Conservation (phyloP, 2,329 filamentous ascomycete genomes). For the Aspergillus sp. region DNA sequence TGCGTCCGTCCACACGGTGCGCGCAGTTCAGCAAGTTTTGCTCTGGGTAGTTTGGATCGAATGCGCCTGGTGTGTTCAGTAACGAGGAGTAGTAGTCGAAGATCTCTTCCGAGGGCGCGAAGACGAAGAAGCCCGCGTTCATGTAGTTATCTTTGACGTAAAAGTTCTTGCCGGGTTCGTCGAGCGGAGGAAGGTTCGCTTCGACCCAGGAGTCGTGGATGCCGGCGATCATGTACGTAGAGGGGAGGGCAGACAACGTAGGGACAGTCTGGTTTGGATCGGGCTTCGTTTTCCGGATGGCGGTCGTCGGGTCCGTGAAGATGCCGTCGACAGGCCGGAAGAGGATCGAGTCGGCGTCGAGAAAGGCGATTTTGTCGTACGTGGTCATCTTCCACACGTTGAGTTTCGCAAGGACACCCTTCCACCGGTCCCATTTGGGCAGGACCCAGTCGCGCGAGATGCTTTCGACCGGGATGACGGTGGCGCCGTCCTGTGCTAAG, state of each 20-base stretch:
- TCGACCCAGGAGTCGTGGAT: not conserved
- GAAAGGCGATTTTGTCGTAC: not conserved
- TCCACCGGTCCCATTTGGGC: not conserved
- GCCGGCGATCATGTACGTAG: not conserved
- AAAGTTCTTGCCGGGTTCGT: not conserved
- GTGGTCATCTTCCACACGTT: not conserved
- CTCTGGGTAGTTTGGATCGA: constrained; percentile 3
- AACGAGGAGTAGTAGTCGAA: not conserved
- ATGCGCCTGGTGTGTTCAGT: not conserved
- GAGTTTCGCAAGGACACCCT: not conserved
- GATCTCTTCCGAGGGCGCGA: not conserved
- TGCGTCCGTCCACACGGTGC: constrained; percentile 18
- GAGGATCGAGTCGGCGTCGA: not conserved
- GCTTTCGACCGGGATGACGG: not conserved
- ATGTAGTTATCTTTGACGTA: not conserved
- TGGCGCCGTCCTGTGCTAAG: not conserved
- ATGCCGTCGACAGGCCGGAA: not conserved
- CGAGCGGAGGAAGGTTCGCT: not conserved
- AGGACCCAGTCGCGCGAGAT: not conserved
- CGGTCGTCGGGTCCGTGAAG: not conserved
- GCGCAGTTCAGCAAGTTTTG: constrained; percentile 22
- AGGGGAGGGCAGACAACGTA: not conserved
- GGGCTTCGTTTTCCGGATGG: not conserved
- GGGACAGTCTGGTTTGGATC: not conserved
- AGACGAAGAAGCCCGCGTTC: constrained; percentile 19